Conservation (phyloP, 2,329 filamentous ascomycete species). For the Diaporthe batatas region DNA sequence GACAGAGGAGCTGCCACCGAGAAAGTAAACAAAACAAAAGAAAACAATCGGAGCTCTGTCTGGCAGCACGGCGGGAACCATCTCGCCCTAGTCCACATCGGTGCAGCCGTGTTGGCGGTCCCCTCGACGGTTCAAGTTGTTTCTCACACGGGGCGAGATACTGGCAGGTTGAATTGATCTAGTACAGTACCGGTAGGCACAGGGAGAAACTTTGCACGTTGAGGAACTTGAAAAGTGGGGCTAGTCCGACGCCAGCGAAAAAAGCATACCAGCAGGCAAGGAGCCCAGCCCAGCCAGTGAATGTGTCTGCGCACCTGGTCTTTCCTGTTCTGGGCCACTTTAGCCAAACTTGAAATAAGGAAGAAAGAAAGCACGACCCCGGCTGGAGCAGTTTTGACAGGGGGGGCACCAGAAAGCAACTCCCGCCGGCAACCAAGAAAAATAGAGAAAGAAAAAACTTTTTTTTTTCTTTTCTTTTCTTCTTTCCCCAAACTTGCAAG, state of each 20-base stretch:
- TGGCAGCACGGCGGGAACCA: not conserved
- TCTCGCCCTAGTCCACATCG: too few relatives aligned
- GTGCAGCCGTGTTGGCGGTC: slow-evolving; percentile 3
- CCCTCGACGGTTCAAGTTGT: not conserved
- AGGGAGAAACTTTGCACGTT: slow-evolving; percentile 32
- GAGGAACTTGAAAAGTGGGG: slow-evolving; percentile 35
- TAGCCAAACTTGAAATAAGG: slow-evolving; percentile 10
- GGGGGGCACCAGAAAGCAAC: slow-evolving; percentile 8
- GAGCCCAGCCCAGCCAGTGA: slow-evolving; percentile 4
- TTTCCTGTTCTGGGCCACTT: not conserved
- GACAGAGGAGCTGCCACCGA: too few relatives aligned
- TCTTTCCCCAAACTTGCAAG: not conserved
- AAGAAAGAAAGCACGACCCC: slow-evolving; percentile 41
- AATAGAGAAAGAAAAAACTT: slow-evolving; percentile 21
- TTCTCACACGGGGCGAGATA: not conserved
- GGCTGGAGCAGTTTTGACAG: not conserved
- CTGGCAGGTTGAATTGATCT: not conserved
- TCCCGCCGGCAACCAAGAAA: not conserved
- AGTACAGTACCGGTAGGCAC: not conserved
- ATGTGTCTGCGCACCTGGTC: not conserved
- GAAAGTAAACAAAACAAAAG: too few relatives aligned
- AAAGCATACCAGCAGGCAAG: slow-evolving; percentile 25
- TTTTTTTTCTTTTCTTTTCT: slow-evolving; percentile 26
- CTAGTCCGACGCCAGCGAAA: slow-evolving; percentile 27
- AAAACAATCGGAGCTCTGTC: not conserved